Evolutionary conservation across 768 basidiomycete species (phyloP).

Genomic region (Leccinum pellstonianum): DNA sequence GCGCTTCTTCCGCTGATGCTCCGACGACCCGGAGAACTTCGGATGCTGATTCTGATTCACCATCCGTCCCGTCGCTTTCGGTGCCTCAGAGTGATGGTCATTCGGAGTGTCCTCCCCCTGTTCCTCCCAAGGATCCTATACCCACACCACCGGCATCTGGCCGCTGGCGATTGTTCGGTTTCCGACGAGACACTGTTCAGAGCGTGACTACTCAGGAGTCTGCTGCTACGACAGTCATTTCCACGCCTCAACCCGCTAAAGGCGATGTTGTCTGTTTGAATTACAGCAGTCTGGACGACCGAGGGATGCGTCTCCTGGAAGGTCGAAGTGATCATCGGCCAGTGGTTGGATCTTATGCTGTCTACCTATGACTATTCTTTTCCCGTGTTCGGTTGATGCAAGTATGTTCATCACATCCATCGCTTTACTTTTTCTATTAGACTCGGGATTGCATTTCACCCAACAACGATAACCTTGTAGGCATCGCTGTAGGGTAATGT

Average conservation of each 20-base stretch:
- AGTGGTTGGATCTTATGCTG: constrained; percentile 75
- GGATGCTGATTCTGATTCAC: constrained; percentile 10
- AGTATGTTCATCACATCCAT: constrained; percentile 13
- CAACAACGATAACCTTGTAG: constrained; percentile 19
- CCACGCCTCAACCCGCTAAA: constrained; percentile 38
- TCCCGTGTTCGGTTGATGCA: not conserved
- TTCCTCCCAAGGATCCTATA: constrained; percentile 29
- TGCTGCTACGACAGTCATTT: constrained; percentile 12
- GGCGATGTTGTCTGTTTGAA: constrained; percentile 74
- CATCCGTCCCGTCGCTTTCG: constrained; percentile 14
- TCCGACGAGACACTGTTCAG: constrained; percentile 38
- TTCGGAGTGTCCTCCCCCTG: constrained; percentile 28
- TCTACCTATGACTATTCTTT: constrained; percentile 49
- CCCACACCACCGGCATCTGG: constrained; percentile 28
- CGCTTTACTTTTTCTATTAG: constrained; percentile 1
- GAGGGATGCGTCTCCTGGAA: constrained; percentile 69
- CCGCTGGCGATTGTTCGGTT: constrained; percentile 55
- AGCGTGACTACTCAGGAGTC: constrained; percentile 29
- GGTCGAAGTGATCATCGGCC: constrained; percentile 84
- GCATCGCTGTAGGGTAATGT: constrained; percentile 15
- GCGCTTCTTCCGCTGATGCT: constrained; percentile 16
- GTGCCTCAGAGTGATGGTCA: constrained; percentile 13
- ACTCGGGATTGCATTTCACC: constrained; percentile 6
- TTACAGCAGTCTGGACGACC: constrained; percentile 75
- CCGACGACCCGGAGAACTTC: constrained; percentile 6